Base-by-base conservation (phyloP, 2,329 filamentous ascomycete species). In the Fusarium sp. region DNA sequence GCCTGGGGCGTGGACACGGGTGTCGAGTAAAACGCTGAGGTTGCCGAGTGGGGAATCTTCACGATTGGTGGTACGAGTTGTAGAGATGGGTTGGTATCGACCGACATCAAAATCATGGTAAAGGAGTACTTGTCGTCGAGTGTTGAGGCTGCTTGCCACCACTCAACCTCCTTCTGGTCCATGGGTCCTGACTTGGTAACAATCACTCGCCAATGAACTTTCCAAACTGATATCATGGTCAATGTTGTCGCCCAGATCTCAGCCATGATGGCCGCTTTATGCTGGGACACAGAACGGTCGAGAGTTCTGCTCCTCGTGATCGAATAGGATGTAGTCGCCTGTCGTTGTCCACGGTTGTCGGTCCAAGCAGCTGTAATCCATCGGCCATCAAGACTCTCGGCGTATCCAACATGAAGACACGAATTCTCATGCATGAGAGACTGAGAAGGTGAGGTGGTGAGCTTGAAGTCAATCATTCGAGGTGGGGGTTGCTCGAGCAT, bases 321-420 rank as follows among this genome's bases (percentile, higher is more conserved):
- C 72, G 91, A 93, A 77, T 94, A 95, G 0, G 92, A 91, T 1
- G 89, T 87, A 17, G 87, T 92, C 69, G 90, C 88, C 76, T 94
- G 92, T 64, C 92, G 88, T 62, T 87, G 88, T 3, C 93, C 93
- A 26, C 87, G 87, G 70, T 89, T 93, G 75, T 97, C 92, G 2
- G 91, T 93, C 93, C 93, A 97, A 1, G 91, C 91, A 7, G 89
- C 91, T 14, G 90, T 91, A 38, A 96, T 81, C 94, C 94, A 97
- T 10, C 90, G 84, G 21, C 91, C 88, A 76, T 95, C 92, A 13
- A 90, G 83, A 73, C 92, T 94, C 57, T 90, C 86, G 3, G 91
- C 88, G 74, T 97, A 97, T 2, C 91, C 92, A 44, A 97, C 82
- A 76, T 97, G 93, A 31, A 97, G 88, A 73, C 91, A 91, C 1